Evolutionary conservation across 331 rosid genomes (phyloP).

Genomic region (Malus hybrid): DNA sequence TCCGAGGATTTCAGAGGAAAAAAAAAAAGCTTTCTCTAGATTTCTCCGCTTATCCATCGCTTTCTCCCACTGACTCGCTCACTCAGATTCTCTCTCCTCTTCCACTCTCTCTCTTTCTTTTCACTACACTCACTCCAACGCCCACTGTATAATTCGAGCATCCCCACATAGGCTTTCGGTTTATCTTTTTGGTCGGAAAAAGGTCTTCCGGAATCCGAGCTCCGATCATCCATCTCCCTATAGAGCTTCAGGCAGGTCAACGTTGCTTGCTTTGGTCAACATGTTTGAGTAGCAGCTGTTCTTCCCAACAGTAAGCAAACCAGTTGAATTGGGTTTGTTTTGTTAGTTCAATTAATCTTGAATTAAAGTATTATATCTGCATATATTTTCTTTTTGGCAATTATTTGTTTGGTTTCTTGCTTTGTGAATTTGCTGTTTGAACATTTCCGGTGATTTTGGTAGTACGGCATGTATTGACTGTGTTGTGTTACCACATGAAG

Average conservation of each 20-base stretch:
- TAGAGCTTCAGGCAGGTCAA: too few relatives aligned
- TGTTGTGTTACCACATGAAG: neutral
- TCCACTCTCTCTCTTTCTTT: neutral
- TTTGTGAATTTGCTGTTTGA: neutral
- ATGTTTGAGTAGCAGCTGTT: neutral
- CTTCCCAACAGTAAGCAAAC: neutral
- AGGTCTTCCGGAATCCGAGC: constrained; percentile 1
- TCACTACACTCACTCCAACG: constrained; percentile 2
- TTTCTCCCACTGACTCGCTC: constrained; percentile 9
- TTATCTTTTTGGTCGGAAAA: neutral
- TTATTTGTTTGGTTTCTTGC: neutral
- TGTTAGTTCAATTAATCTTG: neutral
- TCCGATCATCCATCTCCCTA: neutral
- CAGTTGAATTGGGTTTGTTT: neutral
- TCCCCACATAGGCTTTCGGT: neutral
- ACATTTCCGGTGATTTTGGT: neutral
- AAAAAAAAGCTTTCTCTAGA: neutral
- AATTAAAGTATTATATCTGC: too few relatives aligned
- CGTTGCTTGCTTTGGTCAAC: too few relatives aligned
- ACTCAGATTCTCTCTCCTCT: neutral
- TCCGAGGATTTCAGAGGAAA: constrained; percentile 9
- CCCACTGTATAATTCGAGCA: neutral
- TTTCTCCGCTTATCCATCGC: constrained; percentile 13
- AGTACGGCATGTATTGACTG: neutral
- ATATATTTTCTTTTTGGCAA: neutral